Percentiles rank a stretch among this genome's conserved stretches.
phyloP scores from a whole-genome alignment of 805 yeast species.

The Metschnikowia noctiluminum region DNA sequence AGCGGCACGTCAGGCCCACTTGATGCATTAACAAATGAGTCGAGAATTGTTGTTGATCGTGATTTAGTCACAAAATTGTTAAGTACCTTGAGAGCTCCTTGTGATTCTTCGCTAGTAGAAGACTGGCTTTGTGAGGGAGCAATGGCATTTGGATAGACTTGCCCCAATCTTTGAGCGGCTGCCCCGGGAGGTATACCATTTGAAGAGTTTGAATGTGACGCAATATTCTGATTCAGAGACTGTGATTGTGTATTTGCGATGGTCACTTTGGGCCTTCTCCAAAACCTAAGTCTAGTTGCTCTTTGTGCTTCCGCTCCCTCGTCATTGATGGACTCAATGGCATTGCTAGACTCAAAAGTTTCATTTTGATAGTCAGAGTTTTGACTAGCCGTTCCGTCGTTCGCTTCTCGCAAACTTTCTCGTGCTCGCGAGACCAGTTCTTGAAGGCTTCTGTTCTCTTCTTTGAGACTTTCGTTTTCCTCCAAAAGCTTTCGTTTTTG shows the following conservation, averaged over 20 bases:
- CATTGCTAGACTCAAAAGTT: slow-evolving; percentile 7
- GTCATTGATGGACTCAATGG: slow-evolving; percentile 10
- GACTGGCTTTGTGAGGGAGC: not conserved
- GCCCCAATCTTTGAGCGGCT: slow-evolving; percentile 11
- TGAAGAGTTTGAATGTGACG: not conserved
- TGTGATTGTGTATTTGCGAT: slow-evolving; percentile 7
- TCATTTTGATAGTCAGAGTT: slow-evolving; percentile 8
- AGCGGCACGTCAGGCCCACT: slow-evolving; percentile 23
- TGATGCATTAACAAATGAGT: slow-evolving; percentile 25
- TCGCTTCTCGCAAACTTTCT: not conserved
- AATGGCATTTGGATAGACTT: slow-evolving; percentile 14
- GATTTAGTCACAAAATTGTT: slow-evolving; percentile 34
- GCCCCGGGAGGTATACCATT: slow-evolving; percentile 1
- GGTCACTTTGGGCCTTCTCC: slow-evolving; percentile 43
- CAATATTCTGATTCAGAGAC: not conserved
- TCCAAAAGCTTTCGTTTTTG: slow-evolving; percentile 45
- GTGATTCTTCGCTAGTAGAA: slow-evolving; percentile 2
- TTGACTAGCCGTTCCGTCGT: slow-evolving; percentile 6
- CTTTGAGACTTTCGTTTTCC: slow-evolving; percentile 13
- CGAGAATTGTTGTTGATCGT: slow-evolving; percentile 46
- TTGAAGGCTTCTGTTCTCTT: slow-evolving; percentile 3
- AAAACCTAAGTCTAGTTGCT: slow-evolving; percentile 42
- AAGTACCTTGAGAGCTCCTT: slow-evolving; percentile 14
- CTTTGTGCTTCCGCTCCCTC: slow-evolving; percentile 33
- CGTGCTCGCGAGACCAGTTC: not conserved